A percentile compares a stretch with the other conserved stretches of the same genome.
Conservation (phyloP, 257 asterid genomes). For the Perilla frutescens region DNA sequence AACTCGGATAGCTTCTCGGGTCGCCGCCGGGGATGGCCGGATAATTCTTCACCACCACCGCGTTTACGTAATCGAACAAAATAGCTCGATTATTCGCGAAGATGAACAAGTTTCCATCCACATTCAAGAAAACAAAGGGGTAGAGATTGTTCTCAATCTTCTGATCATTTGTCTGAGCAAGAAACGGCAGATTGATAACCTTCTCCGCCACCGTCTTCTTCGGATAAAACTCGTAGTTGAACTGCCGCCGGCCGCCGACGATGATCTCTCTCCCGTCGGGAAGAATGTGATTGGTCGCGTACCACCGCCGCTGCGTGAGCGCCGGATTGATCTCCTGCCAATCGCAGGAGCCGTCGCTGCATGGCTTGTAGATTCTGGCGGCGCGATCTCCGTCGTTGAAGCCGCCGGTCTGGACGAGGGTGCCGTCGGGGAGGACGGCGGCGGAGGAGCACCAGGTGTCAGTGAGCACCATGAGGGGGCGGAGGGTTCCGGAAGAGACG, state of each 20-base stretch:
- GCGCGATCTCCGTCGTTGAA: constrained; percentile 49
- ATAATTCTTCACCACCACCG: constrained; percentile 39
- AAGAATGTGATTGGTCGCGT: constrained; percentile 50
- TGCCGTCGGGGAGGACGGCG: constrained; percentile 55
- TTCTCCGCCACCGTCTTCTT: constrained; percentile 15
- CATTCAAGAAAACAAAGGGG: constrained; percentile 60
- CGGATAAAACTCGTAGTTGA: constrained; percentile 53
- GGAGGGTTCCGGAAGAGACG: constrained; percentile 48
- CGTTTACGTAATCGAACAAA: constrained; percentile 40
- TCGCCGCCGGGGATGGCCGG: constrained; percentile 56
- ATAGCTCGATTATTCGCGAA: constrained; percentile 58
- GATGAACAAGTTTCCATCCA: constrained; percentile 56
- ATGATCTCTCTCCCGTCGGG: constrained; percentile 50
- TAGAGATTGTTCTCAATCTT: constrained; percentile 50
- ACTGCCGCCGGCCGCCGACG: constrained; percentile 52
- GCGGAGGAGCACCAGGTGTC: constrained; percentile 76
- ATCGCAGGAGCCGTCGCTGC: constrained; percentile 45
- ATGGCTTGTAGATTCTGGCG: constrained; percentile 44
- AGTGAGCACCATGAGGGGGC: constrained; percentile 59
- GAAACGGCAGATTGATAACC: constrained; percentile 40
- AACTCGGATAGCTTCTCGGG: constrained; percentile 60
- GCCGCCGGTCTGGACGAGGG: constrained; percentile 62
- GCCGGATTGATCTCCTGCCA: constrained; percentile 50
- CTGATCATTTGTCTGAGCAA: constrained; percentile 42
- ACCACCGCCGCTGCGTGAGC: constrained; percentile 48